Evolutionary conservation across 2,329 filamentous ascomycete species (phyloP), one percentile per base, ranked within the genome.

Genomic region (Sarocladium oryzae): DNA sequence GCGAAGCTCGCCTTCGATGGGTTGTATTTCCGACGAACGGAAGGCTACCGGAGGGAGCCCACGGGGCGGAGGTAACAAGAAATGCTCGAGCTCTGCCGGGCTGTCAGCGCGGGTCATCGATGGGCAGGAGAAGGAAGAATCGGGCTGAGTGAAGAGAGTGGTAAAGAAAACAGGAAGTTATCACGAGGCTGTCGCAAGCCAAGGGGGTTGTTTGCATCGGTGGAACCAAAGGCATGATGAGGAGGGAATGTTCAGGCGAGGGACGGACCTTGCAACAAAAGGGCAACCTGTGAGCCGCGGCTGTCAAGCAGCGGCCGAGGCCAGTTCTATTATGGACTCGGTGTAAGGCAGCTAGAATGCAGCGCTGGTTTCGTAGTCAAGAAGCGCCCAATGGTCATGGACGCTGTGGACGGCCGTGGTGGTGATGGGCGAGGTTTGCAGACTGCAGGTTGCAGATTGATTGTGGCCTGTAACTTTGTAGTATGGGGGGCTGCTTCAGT

Each of bases 351-450:
- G 28, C 9, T 4, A 21, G 16, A 21, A 45, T n/a, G 40, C 40
- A 45, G 40, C 21, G n/a, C 6, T 16, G 40, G 10, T n/a, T 3
- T 45, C 40, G 40, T 28, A 11, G 40, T 13, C 18, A 21, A 28
- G 21, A 33, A 33, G 28, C 33, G 43, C 43, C 26, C 26, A 4
- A 33, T 15, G 35, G 21, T 43, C 10, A 23, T 43, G 28, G 26
- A 30, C 20, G 13, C 33, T 15, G 28, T 28, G 15, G 43, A 18
- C 28, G 43, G 10, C 24, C 4, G 10, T 48, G 26, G 26, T 32
- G 24, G 24, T 48, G 28, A 33, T 48, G 43, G 43, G 43, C 26
- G 43, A 48, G 43, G 43, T 48, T 48, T 48, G 43, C 43, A 48
- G 43, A 30, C 26, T 48, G 43, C 21, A 21, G 43, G 33, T 48